Base-by-base conservation (phyloP, 108 stramenopile genomes). In the Mediolabrus comicus region DNA sequence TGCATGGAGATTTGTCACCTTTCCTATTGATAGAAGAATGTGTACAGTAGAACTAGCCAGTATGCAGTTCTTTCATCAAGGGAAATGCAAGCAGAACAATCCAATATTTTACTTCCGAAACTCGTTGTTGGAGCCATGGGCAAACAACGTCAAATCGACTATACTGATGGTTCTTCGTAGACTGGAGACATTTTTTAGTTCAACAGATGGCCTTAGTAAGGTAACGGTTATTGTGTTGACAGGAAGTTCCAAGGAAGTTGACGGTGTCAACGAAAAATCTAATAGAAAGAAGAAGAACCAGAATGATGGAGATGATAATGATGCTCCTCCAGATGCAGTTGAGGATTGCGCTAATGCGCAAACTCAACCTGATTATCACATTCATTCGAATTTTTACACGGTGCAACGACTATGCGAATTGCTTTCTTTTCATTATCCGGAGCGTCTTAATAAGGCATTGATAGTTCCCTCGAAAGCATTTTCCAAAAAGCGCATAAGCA, bases 81-180 rank as follows among this genome's bases (percentile, higher is more conserved):
- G 91, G 5, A 35, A 25, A 13, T 88, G 89, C 66, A 52, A 59
- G 22, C 29, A 60, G 25, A 84, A 84, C 12, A 77, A 85, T 62
- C 88, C 87, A 1, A 77, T 92, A 0, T 89, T 89, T 51, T 89
- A 88, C 62, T 92, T 88, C 62, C 82, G 85, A n/a, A 83, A 83
- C 52, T 75, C 85, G 72, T 80, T 84, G 25, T 51, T 65, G 11
- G 85, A 86, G 33, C 87, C 82, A 12, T 92, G 88, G 88, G 62
- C 85, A 33, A 62, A 74, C 25, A 75, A 92, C 51, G 63, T 59
- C 26, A 74, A 85, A 52, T 87, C 91, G 11, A 46, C 79, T 7
- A 64, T 89, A 13, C 12, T 75, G 19, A 82, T 88, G 51, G 62
- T 83, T 1, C 26, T 92, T 24, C 79, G 82, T 60, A 75, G 87